Evolutionary conservation across 2,329 filamentous ascomycete species (phyloP), one percentile per base, ranked within the genome.

Genomic region (Microsporum ferrugineum): DNA sequence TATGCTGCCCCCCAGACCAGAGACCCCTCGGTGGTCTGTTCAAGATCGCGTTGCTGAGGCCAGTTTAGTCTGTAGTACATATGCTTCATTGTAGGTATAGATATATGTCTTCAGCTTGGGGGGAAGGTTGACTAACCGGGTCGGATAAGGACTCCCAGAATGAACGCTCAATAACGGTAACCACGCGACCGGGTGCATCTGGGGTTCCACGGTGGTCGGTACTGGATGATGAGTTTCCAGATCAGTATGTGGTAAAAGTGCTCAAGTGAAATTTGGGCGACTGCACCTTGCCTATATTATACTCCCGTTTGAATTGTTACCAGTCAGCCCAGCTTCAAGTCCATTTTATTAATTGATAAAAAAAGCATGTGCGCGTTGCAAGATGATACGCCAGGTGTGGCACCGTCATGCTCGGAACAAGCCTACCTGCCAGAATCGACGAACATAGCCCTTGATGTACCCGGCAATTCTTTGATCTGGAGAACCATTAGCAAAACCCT

Each of bases 371-470:
- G 38, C 38, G 8, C 38, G 38, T 2, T 39, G 10, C 38, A 12
- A 8, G 3, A 39, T 39, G 38, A 39, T 39, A 39, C 8, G 8
- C 14, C 38, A 29, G 14, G 7, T 33, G 2, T 56, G 27, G 31
- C 10, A 36, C 17, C 10, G 10, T 49, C 8, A 49, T 31, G 5
- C 45, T 10, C 45, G 14, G 27, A 4, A 12, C 12, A 57, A 27
- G 74, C 87, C 68, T 80, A 95, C 92, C 85, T 99, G 94, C 94
- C 94, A 99, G 76, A 99, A 97, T 41, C 94, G 84, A 62, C 94
- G 86, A 45, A 99, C 91, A 73, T 96, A 99, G 67, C 91, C 91
- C 67, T 86, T 88, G 27, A 97, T 91, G 79, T 90, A 96, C 56
- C 92, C 94, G 1, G 91, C 89, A 33, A 97, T 79, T 61, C 91